Conservation (phyloP, 495 filamentous ascomycete genomes). For the Talaromyces nanjingensis region DNA sequence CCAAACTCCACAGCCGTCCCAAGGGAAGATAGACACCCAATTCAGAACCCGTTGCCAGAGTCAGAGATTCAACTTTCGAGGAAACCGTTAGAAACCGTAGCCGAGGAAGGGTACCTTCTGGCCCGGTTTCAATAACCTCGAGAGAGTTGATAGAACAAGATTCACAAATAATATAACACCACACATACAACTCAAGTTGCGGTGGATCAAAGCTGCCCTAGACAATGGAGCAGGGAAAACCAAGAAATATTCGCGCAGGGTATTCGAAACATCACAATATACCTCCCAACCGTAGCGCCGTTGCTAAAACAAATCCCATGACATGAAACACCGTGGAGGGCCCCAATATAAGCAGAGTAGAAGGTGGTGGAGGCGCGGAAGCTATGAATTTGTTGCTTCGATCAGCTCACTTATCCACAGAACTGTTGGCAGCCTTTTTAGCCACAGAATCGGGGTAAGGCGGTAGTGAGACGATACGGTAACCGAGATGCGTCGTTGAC, state of each 20-base stretch:
- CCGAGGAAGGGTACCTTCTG: not conserved
- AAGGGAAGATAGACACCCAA: not conserved
- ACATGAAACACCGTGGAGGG: not conserved
- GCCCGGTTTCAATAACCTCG: not conserved
- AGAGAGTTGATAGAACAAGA: not conserved
- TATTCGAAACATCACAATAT: not conserved
- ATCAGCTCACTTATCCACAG: not conserved
- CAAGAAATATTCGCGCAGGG: conserved; percentile 1
- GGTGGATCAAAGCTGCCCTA: not conserved
- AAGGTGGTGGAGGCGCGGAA: not conserved
- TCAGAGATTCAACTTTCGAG: not conserved
- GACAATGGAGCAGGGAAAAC: not conserved
- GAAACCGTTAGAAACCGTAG: not conserved
- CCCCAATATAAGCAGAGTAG: not conserved
- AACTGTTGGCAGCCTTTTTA: not conserved
- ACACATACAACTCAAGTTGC: not conserved
- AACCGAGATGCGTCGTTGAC: not conserved
- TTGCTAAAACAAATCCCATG: not conserved
- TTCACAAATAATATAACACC: not conserved
- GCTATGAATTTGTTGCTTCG: not conserved
- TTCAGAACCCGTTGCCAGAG: not conserved
- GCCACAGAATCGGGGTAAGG: not conserved
- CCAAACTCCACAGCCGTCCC: not conserved
- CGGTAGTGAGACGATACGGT: not conserved
- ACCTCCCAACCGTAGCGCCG: conserved; percentile 2